Evolutionary conservation across 306 rosid species (phyloP).

Genomic region (Medicago arabica): DNA sequence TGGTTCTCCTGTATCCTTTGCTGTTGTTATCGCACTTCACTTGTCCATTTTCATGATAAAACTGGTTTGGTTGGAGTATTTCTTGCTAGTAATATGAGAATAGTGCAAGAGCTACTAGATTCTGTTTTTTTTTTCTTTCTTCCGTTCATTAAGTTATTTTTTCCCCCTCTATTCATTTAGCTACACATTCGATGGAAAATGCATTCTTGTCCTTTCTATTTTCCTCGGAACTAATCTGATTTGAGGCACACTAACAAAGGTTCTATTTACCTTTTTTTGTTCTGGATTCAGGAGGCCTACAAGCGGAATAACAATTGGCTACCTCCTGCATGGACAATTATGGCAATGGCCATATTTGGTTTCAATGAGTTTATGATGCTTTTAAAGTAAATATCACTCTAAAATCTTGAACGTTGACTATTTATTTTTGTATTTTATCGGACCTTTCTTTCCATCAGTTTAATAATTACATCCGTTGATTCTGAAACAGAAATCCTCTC

Average conservation of each 20-base stretch:
- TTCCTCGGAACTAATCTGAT: conserved; percentile 9
- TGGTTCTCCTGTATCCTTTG: conserved; percentile 22
- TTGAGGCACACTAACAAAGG: conserved; percentile 17
- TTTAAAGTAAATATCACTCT: conserved; percentile 61
- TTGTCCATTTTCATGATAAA: conserved; percentile 5
- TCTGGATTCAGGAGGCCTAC: conserved; percentile 78
- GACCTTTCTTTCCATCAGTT: conserved; percentile 22
- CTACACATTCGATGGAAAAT: conserved; percentile 19
- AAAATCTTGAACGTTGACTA: conserved; percentile 1
- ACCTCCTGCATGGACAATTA: conserved; percentile 96
- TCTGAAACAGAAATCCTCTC: conserved; percentile 79
- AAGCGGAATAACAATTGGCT: conserved; percentile 81
- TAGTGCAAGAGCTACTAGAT: conserved; percentile 14
- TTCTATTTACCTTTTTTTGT: conserved; percentile 1
- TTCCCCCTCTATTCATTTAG: background rate
- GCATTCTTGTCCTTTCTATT: conserved; percentile 13
- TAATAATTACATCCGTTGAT: conserved; percentile 35
- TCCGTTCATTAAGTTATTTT: background rate
- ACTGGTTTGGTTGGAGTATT: conserved; percentile 16
- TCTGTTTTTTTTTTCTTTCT: background rate
- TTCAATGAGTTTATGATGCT: conserved; percentile 84
- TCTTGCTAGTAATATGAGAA: conserved; percentile 20
- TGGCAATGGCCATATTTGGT: conserved; percentile 77
- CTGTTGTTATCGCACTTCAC: background rate
- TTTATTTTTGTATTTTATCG: background rate